Evolutionary conservation across 2,329 filamentous ascomycete species (phyloP).

Genomic region (Orbilia ellipsospora): DNA sequence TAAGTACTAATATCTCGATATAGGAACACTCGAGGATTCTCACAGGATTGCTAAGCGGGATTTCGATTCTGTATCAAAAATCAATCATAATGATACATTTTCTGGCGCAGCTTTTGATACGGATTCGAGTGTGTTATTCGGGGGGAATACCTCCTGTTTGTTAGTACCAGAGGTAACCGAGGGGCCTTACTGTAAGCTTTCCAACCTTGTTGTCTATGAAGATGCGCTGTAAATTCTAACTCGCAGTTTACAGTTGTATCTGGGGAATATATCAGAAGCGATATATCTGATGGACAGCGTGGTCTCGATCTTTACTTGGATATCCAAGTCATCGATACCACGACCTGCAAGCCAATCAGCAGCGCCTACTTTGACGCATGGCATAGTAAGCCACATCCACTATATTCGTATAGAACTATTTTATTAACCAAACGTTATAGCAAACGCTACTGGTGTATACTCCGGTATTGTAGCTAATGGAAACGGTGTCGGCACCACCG

Average conservation of each 20-base stretch:
- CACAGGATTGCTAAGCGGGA: conserved; percentile 40
- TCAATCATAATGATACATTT: conserved; percentile 61
- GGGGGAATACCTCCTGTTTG: conserved; percentile 63
- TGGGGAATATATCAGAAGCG: conserved; percentile 67
- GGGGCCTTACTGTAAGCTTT: conserved; percentile 64
- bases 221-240: conserved; percentile 60
- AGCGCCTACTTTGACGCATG: conserved; percentile 68
- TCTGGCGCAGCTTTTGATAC: conserved; percentile 44
- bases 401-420: no score
- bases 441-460: conserved; percentile 66
- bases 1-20: background rate
- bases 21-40: conserved; percentile 39
- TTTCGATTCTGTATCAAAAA: conserved; percentile 56
- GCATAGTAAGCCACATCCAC: no score
- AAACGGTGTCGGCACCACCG: conserved; percentile 63
- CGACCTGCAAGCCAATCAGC: conserved; percentile 68
- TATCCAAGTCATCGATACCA: conserved; percentile 68
- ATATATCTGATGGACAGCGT: conserved; percentile 66
- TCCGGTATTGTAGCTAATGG: conserved; percentile 64
- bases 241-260: conserved; percentile 24
- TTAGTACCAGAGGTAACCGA: conserved; percentile 62
- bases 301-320: conserved; percentile 67
- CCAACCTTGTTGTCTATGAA: background rate
- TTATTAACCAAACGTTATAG: conserved; percentile 58
- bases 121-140: conserved; percentile 62